Evolutionary conservation across 805 yeast species (phyloP), one percentile per base, ranked within the genome.

Genomic region (Candida maesae): DNA sequence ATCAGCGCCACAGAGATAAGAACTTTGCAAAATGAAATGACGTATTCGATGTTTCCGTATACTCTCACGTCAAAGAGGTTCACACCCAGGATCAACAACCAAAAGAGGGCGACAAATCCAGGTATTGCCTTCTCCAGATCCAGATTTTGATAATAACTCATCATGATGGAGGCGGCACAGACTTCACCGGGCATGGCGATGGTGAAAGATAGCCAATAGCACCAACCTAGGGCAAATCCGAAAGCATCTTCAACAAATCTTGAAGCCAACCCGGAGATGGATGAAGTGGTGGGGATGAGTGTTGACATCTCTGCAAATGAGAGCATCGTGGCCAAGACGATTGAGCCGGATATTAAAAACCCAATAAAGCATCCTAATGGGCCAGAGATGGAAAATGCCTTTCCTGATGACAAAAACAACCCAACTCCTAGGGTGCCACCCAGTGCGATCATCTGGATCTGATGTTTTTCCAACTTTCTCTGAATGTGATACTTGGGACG

Each of bases 381-480:
- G 2, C 95, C 95, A 2, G 85, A 83, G 14, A 79, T 78, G 15
- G 79, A 70, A 38, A 84, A 71, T 1, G 88, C 84, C 52, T 83
- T 81, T 4, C 93, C 90, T 6, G 84, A 75, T 32, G 81, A 77
- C 18, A 84, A 63, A 42, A 81, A 71, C 15, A 84, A 60, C 0
- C 95, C 93, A 13, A 84, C 91, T 1, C 93, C 93, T 5, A 84
- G 59, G 0, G 90, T 82, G 2, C 89, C 91, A 3, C 89, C 88
- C 23, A 85, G 66, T 0, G 90, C 84, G 35, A 84, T 79, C 79
- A 84, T 81, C 55, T 84, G 89, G 15, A 84, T 62, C 59, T 84
- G 91, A 17, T 88, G 63, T 21, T 79, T 77, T 39, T 73, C 72
- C 33, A 84, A 64, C 45, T 76, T 78, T 42, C 90, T 64, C 45